Conservation (phyloP, 108 stramenopile species). For the Cyclotella atomus region DNA sequence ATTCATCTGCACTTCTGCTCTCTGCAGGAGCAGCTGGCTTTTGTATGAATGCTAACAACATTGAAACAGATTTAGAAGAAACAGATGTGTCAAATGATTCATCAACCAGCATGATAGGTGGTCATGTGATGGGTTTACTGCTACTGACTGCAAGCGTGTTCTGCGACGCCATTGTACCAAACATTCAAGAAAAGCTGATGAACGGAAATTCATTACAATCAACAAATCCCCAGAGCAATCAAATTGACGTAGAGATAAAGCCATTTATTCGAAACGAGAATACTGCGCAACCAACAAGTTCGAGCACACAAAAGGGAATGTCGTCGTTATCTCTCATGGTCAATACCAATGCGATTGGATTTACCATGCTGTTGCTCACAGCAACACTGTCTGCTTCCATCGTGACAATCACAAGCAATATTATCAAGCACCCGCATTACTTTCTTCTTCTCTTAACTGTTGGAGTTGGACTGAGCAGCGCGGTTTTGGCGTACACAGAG, state of each 20-base stretch:
- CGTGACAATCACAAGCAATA: conserved; percentile 30
- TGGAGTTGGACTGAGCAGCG: conserved; percentile 58
- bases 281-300: neutral
- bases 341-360: conserved; percentile 70
- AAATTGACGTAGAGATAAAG: conserved; percentile 34
- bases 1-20: conserved; percentile 57
- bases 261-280: conserved; percentile 6
- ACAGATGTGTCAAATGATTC: conserved; percentile 17
- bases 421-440: conserved; percentile 45
- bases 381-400: conserved; percentile 45
- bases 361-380: conserved; percentile 33
- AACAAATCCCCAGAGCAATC: conserved; percentile 18
- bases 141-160: conserved; percentile 61
- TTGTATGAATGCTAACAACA: conserved; percentile 33
- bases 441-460: conserved; percentile 59
- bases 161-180: conserved; percentile 76
- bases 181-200: conserved; percentile 68
- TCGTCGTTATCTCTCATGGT: conserved; percentile 62
- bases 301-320: conserved; percentile 36
- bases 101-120: conserved; percentile 1
- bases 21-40: conserved; percentile 74
- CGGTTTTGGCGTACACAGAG: conserved; percentile 66
- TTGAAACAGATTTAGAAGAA: conserved; percentile 8
- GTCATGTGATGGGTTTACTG: conserved; percentile 48
- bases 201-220: conserved; percentile 13